Evolutionary conservation across 2,329 filamentous ascomycete genomes (phyloP).

Genomic region (Metarhizium robertsii): DNA sequence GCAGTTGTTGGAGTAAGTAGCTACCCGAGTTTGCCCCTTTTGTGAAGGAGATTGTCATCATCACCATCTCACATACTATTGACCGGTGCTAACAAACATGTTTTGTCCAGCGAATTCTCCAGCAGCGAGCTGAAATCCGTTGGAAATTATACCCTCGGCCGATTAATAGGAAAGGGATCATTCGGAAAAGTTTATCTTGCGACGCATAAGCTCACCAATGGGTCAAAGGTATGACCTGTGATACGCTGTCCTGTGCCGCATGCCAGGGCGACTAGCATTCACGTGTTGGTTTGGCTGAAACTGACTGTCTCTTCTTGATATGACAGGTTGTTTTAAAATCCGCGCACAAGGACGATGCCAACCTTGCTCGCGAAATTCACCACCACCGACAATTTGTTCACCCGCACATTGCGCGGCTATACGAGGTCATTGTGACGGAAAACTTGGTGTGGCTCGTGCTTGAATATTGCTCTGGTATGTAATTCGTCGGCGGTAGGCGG

Average conservation of each 20-base stretch:
- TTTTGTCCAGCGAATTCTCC: constrained; percentile 71
- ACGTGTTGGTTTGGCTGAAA: not conserved
- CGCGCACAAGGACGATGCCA: constrained; percentile 89
- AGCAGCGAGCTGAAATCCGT: constrained; percentile 85
- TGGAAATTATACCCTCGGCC: constrained; percentile 88
- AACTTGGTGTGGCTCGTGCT: constrained; percentile 89
- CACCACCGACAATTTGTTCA: constrained; percentile 97
- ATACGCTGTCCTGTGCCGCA: constrained; percentile 12
- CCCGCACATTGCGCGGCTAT: constrained; percentile 90
- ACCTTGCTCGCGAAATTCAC: constrained; percentile 94
- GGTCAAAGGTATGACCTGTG: constrained; percentile 63
- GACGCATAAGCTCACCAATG: constrained; percentile 94
- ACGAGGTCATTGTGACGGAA: constrained; percentile 98
- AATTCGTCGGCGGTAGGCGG: not conserved
- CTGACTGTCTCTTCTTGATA: not conserved
- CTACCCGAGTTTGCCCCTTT: not conserved
- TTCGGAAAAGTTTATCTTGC: constrained; percentile 98
- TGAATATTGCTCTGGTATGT: constrained; percentile 84
- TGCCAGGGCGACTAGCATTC: not conserved
- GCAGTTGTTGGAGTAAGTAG: constrained; percentile 79
- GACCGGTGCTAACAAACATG: constrained; percentile 7
- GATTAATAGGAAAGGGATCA: constrained; percentile 90
- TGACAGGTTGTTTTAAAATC: constrained; percentile 91
- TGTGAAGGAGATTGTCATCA: not conserved
- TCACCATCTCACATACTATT: constrained; percentile 1